Evolutionary conservation across 768 basidiomycete genomes (phyloP), one percentile per base, ranked within the genome.

Genomic region (Lentinus brumalis): DNA sequence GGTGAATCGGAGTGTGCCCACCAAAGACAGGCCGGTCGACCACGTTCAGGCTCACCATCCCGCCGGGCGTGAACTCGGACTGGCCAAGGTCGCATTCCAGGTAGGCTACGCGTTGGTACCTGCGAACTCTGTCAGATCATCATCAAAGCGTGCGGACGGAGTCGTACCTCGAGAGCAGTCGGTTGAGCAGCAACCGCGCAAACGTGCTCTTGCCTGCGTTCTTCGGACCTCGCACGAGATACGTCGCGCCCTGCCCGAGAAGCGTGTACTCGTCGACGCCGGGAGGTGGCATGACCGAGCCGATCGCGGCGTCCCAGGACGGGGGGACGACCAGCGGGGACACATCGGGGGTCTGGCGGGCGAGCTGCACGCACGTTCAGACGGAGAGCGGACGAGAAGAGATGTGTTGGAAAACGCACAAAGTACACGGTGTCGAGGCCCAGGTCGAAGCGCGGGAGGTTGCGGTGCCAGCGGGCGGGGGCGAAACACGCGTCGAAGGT

Each of bases 61-160:
- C 96, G 0, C 87, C 87, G 0, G 92, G 88, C 0, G 90, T 89
- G 70, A 98, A 96, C 73, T 98, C 96, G 4, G 94, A 90, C 74
- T 99, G 96, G 16, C 96, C 96, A 4, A 92, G 67, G 74, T 99
- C 96, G 60, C 91, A 92, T 71, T 98, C 96, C 8, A 99, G 81
- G 71, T 85, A 97, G 0, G 94, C 96, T 3, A 98, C 93, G n/a
- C 80, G 81, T 26, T 79, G 78, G 75, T 92, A 92, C 31, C 90
- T 93, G 60, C 30, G 15, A 14, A 11, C 10, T 30, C 12, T 26
- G 51, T 52, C 60, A 47, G n/a, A 56, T 38, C 4, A 42, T 12
- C 31, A 53, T 61, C 47, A 41, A 16, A 59, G 6, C 16, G n/a
- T 46, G 30, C 46, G 31, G 21, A 50, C 39, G 26, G 9, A 11